Conservation (phyloP, 176 grass and related monocot species). For the Luzula sylvatica region DNA sequence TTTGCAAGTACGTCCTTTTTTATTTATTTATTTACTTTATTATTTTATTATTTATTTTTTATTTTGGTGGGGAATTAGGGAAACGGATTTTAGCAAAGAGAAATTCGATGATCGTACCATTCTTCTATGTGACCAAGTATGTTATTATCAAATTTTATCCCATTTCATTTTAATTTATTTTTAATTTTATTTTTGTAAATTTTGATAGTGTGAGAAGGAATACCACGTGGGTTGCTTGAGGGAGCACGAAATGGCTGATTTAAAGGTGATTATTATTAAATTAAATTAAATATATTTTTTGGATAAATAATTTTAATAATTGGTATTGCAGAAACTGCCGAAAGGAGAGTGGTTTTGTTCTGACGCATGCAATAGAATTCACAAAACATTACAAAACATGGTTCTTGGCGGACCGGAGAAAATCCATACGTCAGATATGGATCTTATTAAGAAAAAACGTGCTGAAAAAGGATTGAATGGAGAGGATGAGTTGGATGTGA, state of each 20-base stretch:
- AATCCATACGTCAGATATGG: slow-evolving; percentile 29
- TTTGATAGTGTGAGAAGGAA: slow-evolving; percentile 22
- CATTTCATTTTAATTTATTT: background rate
- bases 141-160: slow-evolving; percentile 12
- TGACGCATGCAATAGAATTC: slow-evolving; percentile 46
- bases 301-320: background rate
- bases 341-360: slow-evolving; percentile 90
- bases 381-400: slow-evolving; percentile 38
- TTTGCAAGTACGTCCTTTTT: slow-evolving; percentile 25
- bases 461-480: slow-evolving; percentile 39
- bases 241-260: slow-evolving; percentile 48
- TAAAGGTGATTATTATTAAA: slow-evolving; percentile 38
- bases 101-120: slow-evolving; percentile 20
- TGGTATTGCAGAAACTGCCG: slow-evolving; percentile 51
- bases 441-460: slow-evolving; percentile 70
- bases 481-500: slow-evolving; percentile 38
- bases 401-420: slow-evolving; percentile 37
- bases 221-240: slow-evolving; percentile 26
- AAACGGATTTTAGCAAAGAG: background rate
- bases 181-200: background rate
- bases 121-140: slow-evolving; percentile 28
- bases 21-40: background rate
- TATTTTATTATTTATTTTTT: background rate
- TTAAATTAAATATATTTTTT: background rate
- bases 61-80: slow-evolving; percentile 5